These are phyloP conservation scores for Solanum pinnatisectum DNA, from an alignment of 257 asterid species.

Conservation along the genomic window DNA sequence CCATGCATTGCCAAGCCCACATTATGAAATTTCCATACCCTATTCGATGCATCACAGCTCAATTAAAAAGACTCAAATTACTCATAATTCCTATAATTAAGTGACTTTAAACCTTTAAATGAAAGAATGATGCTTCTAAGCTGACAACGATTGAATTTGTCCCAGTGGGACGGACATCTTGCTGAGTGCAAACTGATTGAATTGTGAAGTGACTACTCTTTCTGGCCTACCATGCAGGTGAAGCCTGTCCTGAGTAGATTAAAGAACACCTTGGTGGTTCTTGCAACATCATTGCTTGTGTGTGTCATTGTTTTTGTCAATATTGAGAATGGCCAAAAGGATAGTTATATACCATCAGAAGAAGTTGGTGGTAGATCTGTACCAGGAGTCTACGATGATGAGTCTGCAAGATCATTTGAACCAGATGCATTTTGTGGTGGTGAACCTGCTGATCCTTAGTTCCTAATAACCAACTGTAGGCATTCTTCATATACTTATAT, in stretches of 20 bases:
- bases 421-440: slow-evolving; percentile 88
- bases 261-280: slow-evolving; percentile 69
- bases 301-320: slow-evolving; percentile 34
- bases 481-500: not conserved
- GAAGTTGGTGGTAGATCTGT: slow-evolving; percentile 53
- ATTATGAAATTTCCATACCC: not conserved
- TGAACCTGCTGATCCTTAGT: slow-evolving; percentile 27
- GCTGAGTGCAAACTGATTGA: not conserved
- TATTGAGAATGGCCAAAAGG: slow-evolving; percentile 27
- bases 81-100: not conserved
- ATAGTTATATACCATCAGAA: slow-evolving; percentile 4
- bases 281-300: slow-evolving; percentile 50
- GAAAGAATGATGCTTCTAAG: not conserved
- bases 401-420: slow-evolving; percentile 79
- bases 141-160: not conserved
- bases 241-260: slow-evolving; percentile 69
- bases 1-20: not conserved
- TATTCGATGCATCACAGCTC: not conserved
- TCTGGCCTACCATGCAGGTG: slow-evolving; percentile 36
- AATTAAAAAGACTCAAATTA: not conserved
- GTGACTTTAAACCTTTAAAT: not conserved
- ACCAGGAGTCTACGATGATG: slow-evolving; percentile 74
- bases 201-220: not conserved
- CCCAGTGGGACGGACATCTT: not conserved
- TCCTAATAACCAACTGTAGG: not conserved